Conservation (phyloP, 1,284 basidiomycete genomes). For the Irpex rosettiformis region DNA sequence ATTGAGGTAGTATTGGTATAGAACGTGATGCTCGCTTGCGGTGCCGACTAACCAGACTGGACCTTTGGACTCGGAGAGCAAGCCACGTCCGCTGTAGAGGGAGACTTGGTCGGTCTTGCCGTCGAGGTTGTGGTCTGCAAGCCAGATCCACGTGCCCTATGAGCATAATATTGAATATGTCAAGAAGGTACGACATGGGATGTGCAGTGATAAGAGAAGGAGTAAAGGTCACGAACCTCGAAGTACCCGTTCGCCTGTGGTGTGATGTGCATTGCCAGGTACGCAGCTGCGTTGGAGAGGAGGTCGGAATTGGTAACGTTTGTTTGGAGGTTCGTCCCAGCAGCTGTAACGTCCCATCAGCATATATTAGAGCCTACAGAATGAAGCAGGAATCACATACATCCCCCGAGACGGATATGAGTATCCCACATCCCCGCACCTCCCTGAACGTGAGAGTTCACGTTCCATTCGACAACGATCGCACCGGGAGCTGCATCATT, state of each 20-base stretch:
- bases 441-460: constrained; percentile 52
- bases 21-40: constrained; percentile 59
- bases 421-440: constrained; percentile 73
- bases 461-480: constrained; percentile 73
- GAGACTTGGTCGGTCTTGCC: constrained; percentile 43
- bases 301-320: constrained; percentile 42
- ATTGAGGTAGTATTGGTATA: constrained; percentile 67
- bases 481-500: constrained; percentile 55
- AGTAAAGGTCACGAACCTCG: constrained; percentile 35
- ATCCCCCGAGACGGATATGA: constrained; percentile 44
- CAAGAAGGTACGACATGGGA: constrained; percentile 30
- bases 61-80: constrained; percentile 70
- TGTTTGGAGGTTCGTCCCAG: constrained; percentile 54
- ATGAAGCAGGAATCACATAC: constrained; percentile 13
- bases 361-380: background rate
- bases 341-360: constrained; percentile 18
- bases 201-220: background rate
- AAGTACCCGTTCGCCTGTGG: constrained; percentile 53
- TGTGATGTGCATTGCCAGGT: constrained; percentile 63
- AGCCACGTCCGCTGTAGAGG: constrained; percentile 74
- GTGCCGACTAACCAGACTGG: constrained; percentile 78
- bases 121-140: constrained; percentile 75
- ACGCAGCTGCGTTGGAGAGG: constrained; percentile 52
- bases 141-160: constrained; percentile 64
- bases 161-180: constrained; percentile 28